Evolutionary conservation across 305 asterid species (phyloP).

Genomic region (Solanum aculeatissimum): DNA sequence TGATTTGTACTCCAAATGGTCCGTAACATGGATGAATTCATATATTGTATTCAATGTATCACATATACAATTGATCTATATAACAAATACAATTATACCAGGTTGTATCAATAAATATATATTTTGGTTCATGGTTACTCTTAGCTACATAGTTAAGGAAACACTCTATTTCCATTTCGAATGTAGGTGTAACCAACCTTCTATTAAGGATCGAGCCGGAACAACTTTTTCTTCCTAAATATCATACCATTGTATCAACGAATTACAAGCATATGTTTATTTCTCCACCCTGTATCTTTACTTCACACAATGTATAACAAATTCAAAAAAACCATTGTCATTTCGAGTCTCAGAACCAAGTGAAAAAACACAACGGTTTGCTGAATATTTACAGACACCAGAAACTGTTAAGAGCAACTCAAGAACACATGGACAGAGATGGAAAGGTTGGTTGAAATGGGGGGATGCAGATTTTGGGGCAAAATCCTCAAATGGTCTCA

Average conservation of each 20-base stretch:
- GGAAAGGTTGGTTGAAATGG: background rate
- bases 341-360: background rate
- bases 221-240: no score
- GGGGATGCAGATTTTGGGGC: background rate
- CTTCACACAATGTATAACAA: background rate
- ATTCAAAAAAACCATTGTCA: background rate
- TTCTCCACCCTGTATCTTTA: no score
- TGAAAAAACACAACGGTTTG: background rate
- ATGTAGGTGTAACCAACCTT: no score
- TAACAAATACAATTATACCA: no score
- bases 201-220: no score
- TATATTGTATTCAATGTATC: background rate
- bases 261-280: background rate
- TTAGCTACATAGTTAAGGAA: no score
- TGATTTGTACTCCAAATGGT: no score
- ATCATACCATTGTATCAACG: background rate
- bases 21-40: background rate
- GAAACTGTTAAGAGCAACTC: background rate
- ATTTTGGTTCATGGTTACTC: no score
- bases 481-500: constrained; percentile 12
- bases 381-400: background rate
- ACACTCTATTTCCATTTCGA: no score
- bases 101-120: no score
- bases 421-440: background rate
- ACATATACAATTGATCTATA: background rate